Base-by-base conservation (phyloP, 768 basidiomycete species). In the Suillus paluster region DNA sequence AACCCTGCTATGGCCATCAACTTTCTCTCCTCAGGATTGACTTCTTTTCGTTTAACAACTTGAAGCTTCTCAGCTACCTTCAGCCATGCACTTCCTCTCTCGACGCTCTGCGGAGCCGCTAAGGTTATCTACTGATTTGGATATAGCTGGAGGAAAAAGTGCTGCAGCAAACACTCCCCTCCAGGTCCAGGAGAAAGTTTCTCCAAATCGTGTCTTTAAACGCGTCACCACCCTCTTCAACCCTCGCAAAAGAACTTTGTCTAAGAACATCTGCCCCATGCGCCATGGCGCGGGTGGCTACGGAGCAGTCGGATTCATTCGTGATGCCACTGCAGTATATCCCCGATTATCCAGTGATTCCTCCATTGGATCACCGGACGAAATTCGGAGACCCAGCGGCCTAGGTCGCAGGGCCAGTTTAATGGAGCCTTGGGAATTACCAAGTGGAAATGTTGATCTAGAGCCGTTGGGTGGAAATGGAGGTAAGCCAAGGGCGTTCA, bases 321-420 rank as follows among this genome's bases (percentile, higher is more conserved):
- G 53, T 30, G 21, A 75, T 0, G 53, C 54, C 9, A 63, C 66
- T 4, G 49, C 64, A 42, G 15, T 57, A 14, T 65, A 73, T 39
- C 60, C 74, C 1, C 63, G 73, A 33, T 21, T 63, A n/a, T 74
- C 73, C 15, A 69, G 62, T 58, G 63, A 62, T 44, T 66, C 69
- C 2, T 66, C 64, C 6, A 56, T 67, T 9, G 55, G 58, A 12
- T 67, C 71, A 30, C 75, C 75, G 19, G 71, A 74, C 2, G 73
- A 74, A 61, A 74, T 74, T 41, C 71, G 73, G 38, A 70, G 73
- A 15, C 73, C 73, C 11, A 74, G 73, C 21, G 73, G 73, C 34
- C 42, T 74, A 19, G 73, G 73, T 34, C 64, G 74, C 52, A 70
- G 75, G 3, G 73, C 73, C 3, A 74, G 73, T 45, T 54, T 69